Base-by-base conservation (phyloP, 805 yeast species). In the Schwanniomyces vanrijiae region DNA sequence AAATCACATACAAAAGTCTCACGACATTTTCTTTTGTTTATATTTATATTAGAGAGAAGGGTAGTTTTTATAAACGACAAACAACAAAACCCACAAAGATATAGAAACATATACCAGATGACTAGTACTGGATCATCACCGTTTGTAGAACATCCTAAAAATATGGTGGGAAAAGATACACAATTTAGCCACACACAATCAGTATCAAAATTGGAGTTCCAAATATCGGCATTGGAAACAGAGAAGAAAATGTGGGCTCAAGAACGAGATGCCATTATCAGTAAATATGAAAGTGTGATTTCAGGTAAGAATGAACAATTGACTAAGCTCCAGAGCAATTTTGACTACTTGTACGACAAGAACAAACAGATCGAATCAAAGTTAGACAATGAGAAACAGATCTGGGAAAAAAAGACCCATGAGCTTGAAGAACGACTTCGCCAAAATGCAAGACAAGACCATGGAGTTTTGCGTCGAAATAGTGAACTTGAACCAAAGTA, bases 291-390 rank as follows among this genome's bases (percentile, higher is more conserved):
- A 43, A 56, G 47, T 40, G 50, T 69, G 6, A 49, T 71, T 11
- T 46, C 52, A 10, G 53, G 59, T 29, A 72, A 73, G 50, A 65
- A 62, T 47, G 68, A 67, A 34, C 69, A 64, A 39, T 55, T 64
- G 42, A 56, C 58, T 24, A 60, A 56, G 26, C 55, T 73, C 11
- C 69, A 72, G 50, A 56, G 59, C 24, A 69, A 68, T 50, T 65
- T 73, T 39, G 72, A 69, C 44, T 72, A 49, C 47, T 45, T 71
- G 9, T 68, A 62, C 45, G 62, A 61, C 26, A 71, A 71, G 46
- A 58, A 71, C 45, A 59, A 62, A 25, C 63, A 64, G 40, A 52
- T 64, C 28, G 61, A 64, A 16, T 64, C 69, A 21, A 69, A 70
- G 39, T 40, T 58, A 7, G 59, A 58, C 9, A 71, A 70, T 53